phyloP scores from a whole-genome alignment of 805 yeast genomes.

The Metschnikowia vanudenii region DNA sequence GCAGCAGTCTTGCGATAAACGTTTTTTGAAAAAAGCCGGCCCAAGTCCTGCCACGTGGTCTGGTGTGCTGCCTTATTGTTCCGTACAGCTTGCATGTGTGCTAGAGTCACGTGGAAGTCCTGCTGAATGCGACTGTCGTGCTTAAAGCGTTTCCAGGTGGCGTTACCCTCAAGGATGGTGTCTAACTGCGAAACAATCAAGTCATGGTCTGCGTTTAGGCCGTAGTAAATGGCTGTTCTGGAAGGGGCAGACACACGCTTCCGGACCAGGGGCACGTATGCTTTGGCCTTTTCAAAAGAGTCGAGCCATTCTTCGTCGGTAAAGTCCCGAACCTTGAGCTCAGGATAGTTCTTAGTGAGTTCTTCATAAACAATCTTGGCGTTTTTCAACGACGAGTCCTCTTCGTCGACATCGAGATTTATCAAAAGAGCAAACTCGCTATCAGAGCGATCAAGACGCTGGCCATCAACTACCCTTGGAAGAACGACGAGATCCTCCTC shows the following conservation, averaged over 20 bases:
- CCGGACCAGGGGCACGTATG: slow-evolving; percentile 50
- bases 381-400: slow-evolving; percentile 36
- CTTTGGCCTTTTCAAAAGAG: slow-evolving; percentile 54
- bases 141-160: slow-evolving; percentile 27
- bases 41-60: slow-evolving; percentile 14
- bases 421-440: slow-evolving; percentile 64
- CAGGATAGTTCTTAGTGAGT: slow-evolving; percentile 21
- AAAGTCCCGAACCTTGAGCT: slow-evolving; percentile 8
- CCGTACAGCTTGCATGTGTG: slow-evolving; percentile 37
- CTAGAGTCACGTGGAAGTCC: slow-evolving; percentile 66
- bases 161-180: slow-evolving; percentile 6
- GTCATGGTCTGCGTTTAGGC: slow-evolving; percentile 5
- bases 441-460: slow-evolving; percentile 39
- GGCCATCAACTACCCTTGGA: slow-evolving; percentile 10
- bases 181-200: slow-evolving; percentile 15
- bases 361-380: slow-evolving; percentile 36
- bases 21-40: slow-evolving; percentile 7
- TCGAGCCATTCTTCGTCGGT: slow-evolving; percentile 36
- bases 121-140: slow-evolving; percentile 42
- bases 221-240: slow-evolving; percentile 16
- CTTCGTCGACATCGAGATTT: slow-evolving; percentile 41
- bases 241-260: slow-evolving; percentile 29
- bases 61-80: slow-evolving; percentile 13
- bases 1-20: slow-evolving; percentile 30
- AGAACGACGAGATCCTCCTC: slow-evolving; percentile 4